Percentiles rank a stretch among this genome's conserved stretches.
Conservation (phyloP, 2,329 filamentous ascomycete species). For the Lasiodiplodia sp. region DNA sequence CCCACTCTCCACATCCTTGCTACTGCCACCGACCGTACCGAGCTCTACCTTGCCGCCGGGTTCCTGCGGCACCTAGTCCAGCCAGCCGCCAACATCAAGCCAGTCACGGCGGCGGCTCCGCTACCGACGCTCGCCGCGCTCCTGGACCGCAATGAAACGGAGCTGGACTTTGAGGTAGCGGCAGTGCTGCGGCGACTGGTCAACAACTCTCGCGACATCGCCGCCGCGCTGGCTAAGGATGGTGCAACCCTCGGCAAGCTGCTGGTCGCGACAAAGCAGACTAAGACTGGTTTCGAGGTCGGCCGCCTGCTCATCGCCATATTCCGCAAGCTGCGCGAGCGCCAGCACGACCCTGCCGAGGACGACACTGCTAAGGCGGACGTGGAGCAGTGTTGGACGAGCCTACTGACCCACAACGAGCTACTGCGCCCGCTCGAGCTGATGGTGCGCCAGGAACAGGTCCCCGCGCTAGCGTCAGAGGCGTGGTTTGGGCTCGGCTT, state of each 20-base stretch:
- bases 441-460: constrained; percentile 29
- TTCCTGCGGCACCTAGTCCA: constrained; percentile 47
- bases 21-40: constrained; percentile 39
- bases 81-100: constrained; percentile 40
- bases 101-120: constrained; percentile 2
- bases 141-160: background rate
- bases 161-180: constrained; percentile 50
- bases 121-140: constrained; percentile 12
- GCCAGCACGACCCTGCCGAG: background rate
- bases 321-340: constrained; percentile 22
- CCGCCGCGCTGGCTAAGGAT: constrained; percentile 1
- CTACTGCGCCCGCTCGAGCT: constrained; percentile 17
- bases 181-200: constrained; percentile 52
- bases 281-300: constrained; percentile 30
- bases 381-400: constrained; percentile 10
- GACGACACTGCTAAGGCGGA: background rate
- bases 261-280: constrained; percentile 2
- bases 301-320: constrained; percentile 27
- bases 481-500: constrained; percentile 28
- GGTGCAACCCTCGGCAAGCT: constrained; percentile 3
- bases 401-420: constrained; percentile 12
- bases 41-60: constrained; percentile 47
- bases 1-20: constrained; percentile 40
- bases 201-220: constrained; percentile 23
- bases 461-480: constrained; percentile 23